Percentiles rank a stretch among this genome's conserved stretches.
phyloP scores from a whole-genome alignment of 192 early-diverging fungal genomes.

The Rhizophagus clarus region DNA sequence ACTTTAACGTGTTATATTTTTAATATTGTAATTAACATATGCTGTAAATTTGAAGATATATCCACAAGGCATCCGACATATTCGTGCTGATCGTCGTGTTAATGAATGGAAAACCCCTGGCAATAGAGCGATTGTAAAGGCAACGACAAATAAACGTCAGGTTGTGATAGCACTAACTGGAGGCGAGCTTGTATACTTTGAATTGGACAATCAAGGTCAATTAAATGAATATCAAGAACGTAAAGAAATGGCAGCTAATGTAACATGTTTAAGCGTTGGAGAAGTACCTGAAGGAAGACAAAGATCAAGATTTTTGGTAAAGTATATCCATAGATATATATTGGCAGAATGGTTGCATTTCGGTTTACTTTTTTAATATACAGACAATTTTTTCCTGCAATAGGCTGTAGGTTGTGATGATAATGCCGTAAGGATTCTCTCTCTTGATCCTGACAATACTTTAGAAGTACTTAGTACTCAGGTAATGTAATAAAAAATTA shows the following conservation, averaged over 20 bases:
- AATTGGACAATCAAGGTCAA: slow-evolving; percentile 78
- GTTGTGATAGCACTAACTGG: slow-evolving; percentile 81
- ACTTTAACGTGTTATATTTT: not conserved
- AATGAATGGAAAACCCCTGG: slow-evolving; percentile 93
- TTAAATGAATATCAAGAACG: slow-evolving; percentile 87
- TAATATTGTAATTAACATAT: not conserved
- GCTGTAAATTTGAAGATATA: slow-evolving; percentile 47
- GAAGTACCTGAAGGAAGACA: slow-evolving; percentile 77
- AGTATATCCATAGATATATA: not conserved
- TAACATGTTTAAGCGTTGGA: slow-evolving; percentile 79
- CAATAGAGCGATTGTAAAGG: slow-evolving; percentile 70
- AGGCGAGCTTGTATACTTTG: slow-evolving; percentile 91
- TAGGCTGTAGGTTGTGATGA: slow-evolving; percentile 89
- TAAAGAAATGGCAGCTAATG: slow-evolving; percentile 67
- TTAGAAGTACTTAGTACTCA: slow-evolving; percentile 76
- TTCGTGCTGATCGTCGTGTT: slow-evolving; percentile 82
- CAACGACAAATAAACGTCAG: slow-evolving; percentile 82
- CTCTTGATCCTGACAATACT: slow-evolving; percentile 77
- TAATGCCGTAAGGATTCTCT: slow-evolving; percentile 86
- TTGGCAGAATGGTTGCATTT: not conserved
- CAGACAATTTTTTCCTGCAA: not conserved
- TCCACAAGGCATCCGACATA: slow-evolving; percentile 88
- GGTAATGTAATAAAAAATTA: not conserved
- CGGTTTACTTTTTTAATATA: not conserved
- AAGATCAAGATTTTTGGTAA: slow-evolving; percentile 67